A percentile compares a stretch with the other conserved stretches of the same genome.
These are phyloP conservation scores for Peribolospora baueri DNA, from an alignment of 768 basidiomycete species.

Conservation along the genomic window DNA sequence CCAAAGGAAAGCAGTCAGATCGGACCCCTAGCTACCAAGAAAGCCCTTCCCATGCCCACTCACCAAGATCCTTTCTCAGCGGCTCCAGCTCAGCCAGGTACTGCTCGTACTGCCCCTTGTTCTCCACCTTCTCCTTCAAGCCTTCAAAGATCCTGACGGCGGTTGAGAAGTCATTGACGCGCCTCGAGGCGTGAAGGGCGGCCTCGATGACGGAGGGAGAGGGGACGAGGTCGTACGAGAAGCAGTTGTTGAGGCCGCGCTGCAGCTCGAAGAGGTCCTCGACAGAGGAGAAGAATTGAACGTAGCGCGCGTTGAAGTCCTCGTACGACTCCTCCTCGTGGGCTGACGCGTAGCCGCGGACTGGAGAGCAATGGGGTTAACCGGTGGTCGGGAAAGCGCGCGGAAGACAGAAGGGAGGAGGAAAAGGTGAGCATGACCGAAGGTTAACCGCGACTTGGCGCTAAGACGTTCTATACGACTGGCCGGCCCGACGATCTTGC, in stretches of 20 bases:
- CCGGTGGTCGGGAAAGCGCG: no score
- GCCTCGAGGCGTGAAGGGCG: slow-evolving; percentile 59
- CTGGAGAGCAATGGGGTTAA: background rate
- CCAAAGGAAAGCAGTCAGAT: background rate
- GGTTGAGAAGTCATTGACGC: slow-evolving; percentile 91
- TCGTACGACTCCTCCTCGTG: slow-evolving; percentile 83
- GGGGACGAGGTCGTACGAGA: slow-evolving; percentile 90
- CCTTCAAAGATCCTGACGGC: slow-evolving; percentile 93
- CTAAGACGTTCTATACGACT: no score
- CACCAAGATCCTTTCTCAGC: slow-evolving; percentile 77
- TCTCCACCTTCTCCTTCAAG: slow-evolving; percentile 90
- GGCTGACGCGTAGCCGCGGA: slow-evolving; percentile 20
- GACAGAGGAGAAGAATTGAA: slow-evolving; percentile 72
- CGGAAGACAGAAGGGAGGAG: background rate
- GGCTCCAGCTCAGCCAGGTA: slow-evolving; percentile 78
- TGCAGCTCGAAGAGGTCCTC: slow-evolving; percentile 97
- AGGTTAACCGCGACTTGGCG: no score
- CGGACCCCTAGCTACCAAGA: background rate
- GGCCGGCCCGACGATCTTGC: no score
- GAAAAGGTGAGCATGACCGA: background rate
- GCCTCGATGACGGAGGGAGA: slow-evolving; percentile 61
- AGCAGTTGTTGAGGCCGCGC: slow-evolving; percentile 97
- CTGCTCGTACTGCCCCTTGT: slow-evolving; percentile 75
- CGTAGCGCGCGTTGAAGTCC: slow-evolving; percentile 78
- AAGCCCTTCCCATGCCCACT: slow-evolving; percentile 13